Conservation (phyloP, 805 yeast genomes). For the Yamadazyma paraphyllophila region DNA sequence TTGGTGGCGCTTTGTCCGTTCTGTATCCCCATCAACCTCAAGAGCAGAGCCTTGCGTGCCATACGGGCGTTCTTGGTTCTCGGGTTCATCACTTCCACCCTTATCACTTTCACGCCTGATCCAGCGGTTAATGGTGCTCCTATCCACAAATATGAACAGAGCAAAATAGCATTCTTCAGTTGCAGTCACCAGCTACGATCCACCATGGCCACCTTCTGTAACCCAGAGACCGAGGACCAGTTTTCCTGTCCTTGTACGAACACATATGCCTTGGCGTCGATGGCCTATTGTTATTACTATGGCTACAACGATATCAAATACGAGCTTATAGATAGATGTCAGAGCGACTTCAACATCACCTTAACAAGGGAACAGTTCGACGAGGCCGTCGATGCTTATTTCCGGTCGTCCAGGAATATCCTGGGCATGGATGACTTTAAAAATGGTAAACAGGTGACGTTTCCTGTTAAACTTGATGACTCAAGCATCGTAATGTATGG, state of each 20-base stretch:
- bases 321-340: constrained; percentile 27
- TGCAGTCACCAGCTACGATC: constrained; percentile 24
- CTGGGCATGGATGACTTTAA: constrained; percentile 11
- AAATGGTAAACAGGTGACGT: constrained; percentile 12
- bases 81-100: constrained; percentile 19
- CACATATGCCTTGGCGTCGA: constrained; percentile 33
- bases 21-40: constrained; percentile 45
- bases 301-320: constrained; percentile 24
- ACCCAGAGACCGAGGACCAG: constrained; percentile 4
- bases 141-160: constrained; percentile 27
- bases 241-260: constrained; percentile 27
- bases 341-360: constrained; percentile 16
- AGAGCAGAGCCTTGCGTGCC: constrained; percentile 34
- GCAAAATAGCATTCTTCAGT: constrained; percentile 28
- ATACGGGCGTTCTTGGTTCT: constrained; percentile 20
- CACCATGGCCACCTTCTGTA: constrained; percentile 22
- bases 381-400: constrained; percentile 19
- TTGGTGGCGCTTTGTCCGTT: constrained; percentile 18
- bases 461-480: constrained; percentile 28
- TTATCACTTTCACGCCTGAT: constrained; percentile 33
- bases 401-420: constrained; percentile 14
- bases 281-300: constrained; percentile 32
- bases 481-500: constrained; percentile 18
- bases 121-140: constrained; percentile 34
- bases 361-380: constrained; percentile 23